These are phyloP conservation scores for Plantago coronopus DNA, from an alignment of 305 asterid species.

Conservation along the genomic window DNA sequence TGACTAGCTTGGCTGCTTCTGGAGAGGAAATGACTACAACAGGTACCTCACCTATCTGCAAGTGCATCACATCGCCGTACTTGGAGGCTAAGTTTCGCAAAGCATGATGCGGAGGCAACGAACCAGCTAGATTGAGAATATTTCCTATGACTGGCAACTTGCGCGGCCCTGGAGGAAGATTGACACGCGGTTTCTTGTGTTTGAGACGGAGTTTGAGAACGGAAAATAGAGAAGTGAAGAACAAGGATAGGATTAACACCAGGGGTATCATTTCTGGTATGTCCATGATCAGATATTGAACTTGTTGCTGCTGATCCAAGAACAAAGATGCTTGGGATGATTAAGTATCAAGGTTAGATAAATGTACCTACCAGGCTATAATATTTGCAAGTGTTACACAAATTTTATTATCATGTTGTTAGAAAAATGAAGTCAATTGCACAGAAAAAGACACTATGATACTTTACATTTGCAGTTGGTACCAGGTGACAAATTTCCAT, in stretches of 20 bases:
- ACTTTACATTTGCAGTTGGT: too few relatives aligned
- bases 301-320: too few relatives aligned
- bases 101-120: conserved; percentile 33
- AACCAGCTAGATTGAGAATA: conserved; percentile 28
- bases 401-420: too few relatives aligned
- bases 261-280: conserved; percentile 1
- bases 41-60: conserved; percentile 29
- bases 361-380: too few relatives aligned
- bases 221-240: not conserved
- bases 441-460: too few relatives aligned
- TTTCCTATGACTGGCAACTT: conserved; percentile 40
- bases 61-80: conserved; percentile 29
- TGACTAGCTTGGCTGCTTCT: conserved; percentile 23
- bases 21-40: conserved; percentile 31
- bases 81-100: conserved; percentile 22
- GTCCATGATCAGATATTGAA: too few relatives aligned
- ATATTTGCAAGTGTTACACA: too few relatives aligned
- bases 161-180: conserved; percentile 49
- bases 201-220: conserved; percentile 7
- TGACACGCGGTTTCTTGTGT: not conserved
- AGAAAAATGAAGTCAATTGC: too few relatives aligned
- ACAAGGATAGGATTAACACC: not conserved
- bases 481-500: too few relatives aligned
- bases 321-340: too few relatives aligned
- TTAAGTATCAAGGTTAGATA: too few relatives aligned